These are phyloP conservation scores for Hysterium pulicare DNA, from an alignment of 2,329 filamentous ascomycete genomes.

Conservation along the genomic window DNA sequence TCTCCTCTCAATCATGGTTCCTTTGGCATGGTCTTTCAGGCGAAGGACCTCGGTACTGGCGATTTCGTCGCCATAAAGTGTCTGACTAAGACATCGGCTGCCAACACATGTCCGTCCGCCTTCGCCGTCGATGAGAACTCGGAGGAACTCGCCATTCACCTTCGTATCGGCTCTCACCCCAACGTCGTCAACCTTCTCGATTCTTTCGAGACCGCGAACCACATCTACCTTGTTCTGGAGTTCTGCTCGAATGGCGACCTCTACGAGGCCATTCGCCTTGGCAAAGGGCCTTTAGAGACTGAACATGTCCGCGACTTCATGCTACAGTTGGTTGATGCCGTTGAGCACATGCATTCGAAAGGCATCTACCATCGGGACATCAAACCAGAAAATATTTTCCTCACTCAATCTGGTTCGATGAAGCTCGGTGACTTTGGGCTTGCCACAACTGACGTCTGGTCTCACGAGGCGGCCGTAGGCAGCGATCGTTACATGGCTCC, in stretches of 20 bases:
- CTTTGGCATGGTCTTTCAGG: slow-evolving; percentile 97
- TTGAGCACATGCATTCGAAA: slow-evolving; percentile 85
- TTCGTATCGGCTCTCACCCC: slow-evolving; percentile 71
- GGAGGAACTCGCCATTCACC: slow-evolving; percentile 77
- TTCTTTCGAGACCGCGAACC: slow-evolving; percentile 86
- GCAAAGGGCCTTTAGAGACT: slow-evolving; percentile 84
- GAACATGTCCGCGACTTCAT: slow-evolving; percentile 97
- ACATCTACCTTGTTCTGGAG: slow-evolving; percentile 89
- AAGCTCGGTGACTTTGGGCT: slow-evolving; percentile 97
- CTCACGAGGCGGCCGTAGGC: slow-evolving; percentile 86
- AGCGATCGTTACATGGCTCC: slow-evolving; percentile 99
- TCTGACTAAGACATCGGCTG: slow-evolving; percentile 74
- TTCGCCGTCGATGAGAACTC: slow-evolving; percentile 78
- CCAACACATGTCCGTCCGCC: slow-evolving; percentile 56
- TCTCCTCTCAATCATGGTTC: slow-evolving; percentile 97
- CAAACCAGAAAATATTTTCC: slow-evolving; percentile 99
- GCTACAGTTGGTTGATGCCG: slow-evolving; percentile 85
- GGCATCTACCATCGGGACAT: slow-evolving; percentile 96
- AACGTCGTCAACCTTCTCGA: slow-evolving; percentile 93
- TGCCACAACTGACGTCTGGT: slow-evolving; percentile 85
- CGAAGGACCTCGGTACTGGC: slow-evolving; percentile 72
- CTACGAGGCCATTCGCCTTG: slow-evolving; percentile 92
- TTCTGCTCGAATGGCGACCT: slow-evolving; percentile 94
- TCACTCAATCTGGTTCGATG: slow-evolving; percentile 80
- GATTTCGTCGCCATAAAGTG: slow-evolving; percentile 93